Evolutionary conservation across 1,284 basidiomycete genomes (phyloP).

Genomic region (Peniophora sp.): DNA sequence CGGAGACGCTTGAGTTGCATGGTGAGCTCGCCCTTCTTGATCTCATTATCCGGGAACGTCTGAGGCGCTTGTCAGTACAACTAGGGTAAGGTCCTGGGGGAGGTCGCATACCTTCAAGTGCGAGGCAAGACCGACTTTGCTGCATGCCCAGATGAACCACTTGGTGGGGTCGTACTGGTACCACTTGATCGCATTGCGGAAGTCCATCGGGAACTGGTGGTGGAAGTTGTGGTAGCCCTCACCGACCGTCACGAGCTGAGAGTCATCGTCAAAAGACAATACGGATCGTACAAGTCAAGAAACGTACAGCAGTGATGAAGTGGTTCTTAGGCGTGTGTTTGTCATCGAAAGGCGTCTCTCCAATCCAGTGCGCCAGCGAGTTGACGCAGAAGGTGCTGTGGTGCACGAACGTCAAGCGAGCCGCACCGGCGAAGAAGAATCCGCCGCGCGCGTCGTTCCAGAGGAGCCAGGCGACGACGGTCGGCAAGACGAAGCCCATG

Average conservation of each 20-base stretch:
- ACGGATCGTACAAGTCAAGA: too few relatives aligned
- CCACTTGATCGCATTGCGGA: conserved; percentile 90
- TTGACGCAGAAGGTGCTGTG: conserved; percentile 91
- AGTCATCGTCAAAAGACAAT: too few relatives aligned
- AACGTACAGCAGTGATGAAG: conserved; percentile 56
- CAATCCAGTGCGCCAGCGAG: conserved; percentile 83
- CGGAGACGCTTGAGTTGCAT: conserved; percentile 87
- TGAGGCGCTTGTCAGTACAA: conserved; percentile 14
- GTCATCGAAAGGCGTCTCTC: conserved; percentile 80
- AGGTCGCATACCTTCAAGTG: conserved; percentile 62
- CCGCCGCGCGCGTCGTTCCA: conserved; percentile 85
- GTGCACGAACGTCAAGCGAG: conserved; percentile 61
- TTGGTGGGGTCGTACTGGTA: conserved; percentile 89
- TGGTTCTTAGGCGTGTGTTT: conserved; percentile 76
- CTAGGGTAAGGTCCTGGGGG: not conserved
- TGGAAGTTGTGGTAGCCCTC: conserved; percentile 97
- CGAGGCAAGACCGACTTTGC: conserved; percentile 67
- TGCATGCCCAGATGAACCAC: conserved; percentile 79
- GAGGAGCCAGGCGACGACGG: conserved; percentile 62
- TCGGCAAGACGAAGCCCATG: conserved; percentile 73
- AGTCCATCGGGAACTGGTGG: conserved; percentile 93
- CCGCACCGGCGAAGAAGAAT: conserved; percentile 74
- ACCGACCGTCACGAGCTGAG: conserved; percentile 66
- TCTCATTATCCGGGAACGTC: conserved; percentile 89
- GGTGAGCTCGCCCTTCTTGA: conserved; percentile 85